These are phyloP conservation scores for Floccularia luteovirens DNA, from an alignment of 768 basidiomycete species.

Conservation along the genomic window DNA sequence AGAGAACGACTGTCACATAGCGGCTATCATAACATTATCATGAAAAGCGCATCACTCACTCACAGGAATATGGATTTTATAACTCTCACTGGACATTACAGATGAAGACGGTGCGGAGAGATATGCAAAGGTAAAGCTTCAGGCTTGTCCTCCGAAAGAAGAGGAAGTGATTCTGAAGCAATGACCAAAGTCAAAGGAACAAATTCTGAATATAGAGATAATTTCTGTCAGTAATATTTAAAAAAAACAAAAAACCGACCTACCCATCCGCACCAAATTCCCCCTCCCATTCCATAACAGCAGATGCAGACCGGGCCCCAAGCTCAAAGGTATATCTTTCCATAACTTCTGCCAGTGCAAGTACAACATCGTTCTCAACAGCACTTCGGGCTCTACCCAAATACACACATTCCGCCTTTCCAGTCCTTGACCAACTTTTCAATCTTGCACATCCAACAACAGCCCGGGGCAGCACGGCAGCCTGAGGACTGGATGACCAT, in stretches of 20 bases:
- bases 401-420: slow-evolving; percentile 17
- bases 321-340: too few species aligned
- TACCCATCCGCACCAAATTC: slow-evolving; percentile 58
- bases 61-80: too few species aligned
- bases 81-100: too few species aligned
- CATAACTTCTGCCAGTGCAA: slow-evolving; percentile 70
- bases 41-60: too few species aligned
- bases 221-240: too few species aligned
- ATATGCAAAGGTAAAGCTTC: slow-evolving; percentile 53
- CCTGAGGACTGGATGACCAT: slow-evolving; percentile 55
- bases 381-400: slow-evolving; percentile 17
- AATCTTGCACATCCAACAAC: too few species aligned
- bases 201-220: slow-evolving; percentile 23
- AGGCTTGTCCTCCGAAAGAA: slow-evolving; percentile 46
- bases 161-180: slow-evolving; percentile 51
- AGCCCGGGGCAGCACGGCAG: slow-evolving; percentile 60
- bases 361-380: slow-evolving; percentile 59
- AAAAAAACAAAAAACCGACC: slow-evolving; percentile 18
- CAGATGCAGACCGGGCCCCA: slow-evolving; percentile 17
- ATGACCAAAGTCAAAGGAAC: slow-evolving; percentile 45
- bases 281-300: slow-evolving; percentile 47
- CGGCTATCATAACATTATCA: too few species aligned
- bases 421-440: slow-evolving; percentile 41
- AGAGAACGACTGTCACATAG: too few species aligned
- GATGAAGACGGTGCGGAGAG: slow-evolving; percentile 18